Base-by-base conservation (phyloP, 2,329 filamentous ascomycete species). In the Phaeosphaeria sp. region DNA sequence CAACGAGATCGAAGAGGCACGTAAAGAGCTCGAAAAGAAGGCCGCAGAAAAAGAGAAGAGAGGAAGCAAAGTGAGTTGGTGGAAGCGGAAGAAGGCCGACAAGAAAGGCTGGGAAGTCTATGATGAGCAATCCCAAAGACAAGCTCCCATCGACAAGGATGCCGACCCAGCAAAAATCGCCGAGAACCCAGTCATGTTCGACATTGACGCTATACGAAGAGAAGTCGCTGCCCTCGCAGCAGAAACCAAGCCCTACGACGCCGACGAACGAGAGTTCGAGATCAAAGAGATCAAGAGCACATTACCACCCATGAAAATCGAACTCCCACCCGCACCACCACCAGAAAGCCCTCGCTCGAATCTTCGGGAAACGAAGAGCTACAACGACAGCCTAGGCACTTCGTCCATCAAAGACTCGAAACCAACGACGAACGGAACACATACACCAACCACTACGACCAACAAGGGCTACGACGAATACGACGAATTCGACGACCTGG, bases 101-200 rank as follows among this genome's bases (percentile, higher is more conserved):
- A 93, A 93, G 78, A 92, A 93, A 72, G 91, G 91, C 53, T 97
- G 94, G 94, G 94, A 98, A 76, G 92, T 92, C 8, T 97, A 97
- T 74, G 90, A 97, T 73, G 91, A 96, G 60, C 80, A 79, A 18
- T 76, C 75, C 45, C 86, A 86, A 70, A 69, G 68, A 5, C 71
- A 74, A 21, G 59, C 74, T 24, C 36, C 59, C 15, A 58, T 72
- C 18, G 63, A 72, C 22, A 75, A 76, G 42, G 80, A 79, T 55
- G 79, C 79, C 8, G 82, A 85, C 54, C 63, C 69, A 8, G 82
- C 82, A 17, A 82, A 81, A 59, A 78, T 81, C 8, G 80, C 81
- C 5, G 84, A 88, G 86, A 67, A 80, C 20, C 81, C 81, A 33
- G 90, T 98, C 8, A 83, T 99, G 46, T 99, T 99, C 70, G 95